Evolutionary conservation across 169 alveolate species (phyloP), one percentile per base, ranked within the genome.

Genomic region (Plasmodium reichenowi): DNA sequence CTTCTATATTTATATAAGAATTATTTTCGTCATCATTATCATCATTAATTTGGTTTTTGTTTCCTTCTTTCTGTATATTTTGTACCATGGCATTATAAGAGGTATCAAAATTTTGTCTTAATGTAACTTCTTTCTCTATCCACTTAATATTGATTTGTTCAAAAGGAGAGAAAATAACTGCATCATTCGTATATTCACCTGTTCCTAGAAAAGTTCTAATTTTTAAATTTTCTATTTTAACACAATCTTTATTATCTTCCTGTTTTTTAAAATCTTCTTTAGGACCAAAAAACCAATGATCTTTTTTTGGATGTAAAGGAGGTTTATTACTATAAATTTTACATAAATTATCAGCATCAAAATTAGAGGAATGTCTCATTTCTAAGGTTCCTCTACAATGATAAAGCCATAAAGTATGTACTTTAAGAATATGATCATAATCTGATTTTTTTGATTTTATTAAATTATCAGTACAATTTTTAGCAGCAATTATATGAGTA

Each of bases 391-490:
- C 97, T 72, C 94, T 95, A 94, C 98, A 96, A 83, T 96, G 95
- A 95, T 96, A 96, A 67, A 96, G 92, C 98, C 98, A 96, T 56
- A 96, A 90, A 15, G 98, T 95, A 87, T 96, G 98, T 38, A 96
- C 98, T 78, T 95, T 95, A 72, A 93, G 88, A 17, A 94, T 78
- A 72, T 94, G 96, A 24, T 91, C 87, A 74, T 93, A 93, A 54
- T 74, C 56, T 26, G 96, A 90, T 58, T 95, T 94, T 71, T 93
- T 95, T 22, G 96, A 94, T 71, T 96, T 94, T 54, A 93, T 92
- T 54, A 95, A 88, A 73, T 96, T 96, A 74, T 96, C 97, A 10
- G 98, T 96, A 83, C 97, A 95, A 88, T 95, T 95, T 75, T 96
- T 96, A 29, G 97, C 97, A 26, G 98, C 98, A 88, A 96, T 96